These are phyloP conservation scores for Xylaria sp. DNA, from an alignment of 2,329 filamentous ascomycete genomes.

Conservation along the genomic window DNA sequence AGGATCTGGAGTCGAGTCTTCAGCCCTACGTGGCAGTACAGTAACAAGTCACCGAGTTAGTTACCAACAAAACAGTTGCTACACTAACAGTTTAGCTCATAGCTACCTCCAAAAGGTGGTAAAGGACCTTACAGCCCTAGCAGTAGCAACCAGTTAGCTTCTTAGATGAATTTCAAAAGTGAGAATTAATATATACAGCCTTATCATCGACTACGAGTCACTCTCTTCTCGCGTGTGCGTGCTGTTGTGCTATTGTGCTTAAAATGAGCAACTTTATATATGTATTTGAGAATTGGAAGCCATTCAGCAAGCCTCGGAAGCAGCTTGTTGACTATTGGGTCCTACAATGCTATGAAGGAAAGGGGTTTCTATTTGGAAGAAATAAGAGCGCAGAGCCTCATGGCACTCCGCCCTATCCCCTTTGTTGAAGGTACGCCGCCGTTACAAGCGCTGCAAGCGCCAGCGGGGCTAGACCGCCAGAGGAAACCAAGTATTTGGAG, in stretches of 20 bases:
- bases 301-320: not conserved
- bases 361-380: conserved; percentile 42
- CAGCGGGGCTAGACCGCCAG: not conserved
- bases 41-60: conserved; percentile 19
- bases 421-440: conserved; percentile 11
- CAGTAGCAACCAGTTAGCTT: not conserved
- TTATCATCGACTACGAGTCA: not conserved
- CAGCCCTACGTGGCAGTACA: conserved; percentile 43
- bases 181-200: too few relatives aligned
- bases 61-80: not conserved
- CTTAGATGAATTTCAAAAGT: not conserved
- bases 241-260: not conserved
- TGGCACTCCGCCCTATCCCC: conserved; percentile 18
- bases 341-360: conserved; percentile 38
- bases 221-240: not conserved
- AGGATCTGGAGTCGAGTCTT: conserved; percentile 19
- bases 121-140: conserved; percentile 37
- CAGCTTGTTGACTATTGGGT: not conserved
- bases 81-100: conserved; percentile 29
- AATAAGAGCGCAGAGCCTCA: conserved; percentile 42
- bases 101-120: conserved; percentile 43
- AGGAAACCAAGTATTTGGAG: conserved; percentile 4
- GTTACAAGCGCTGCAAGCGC: conserved; percentile 1
- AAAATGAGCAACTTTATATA: not conserved
- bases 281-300: not conserved